A percentile compares a stretch with the other conserved stretches of the same genome.
Evolutionary conservation across 1,139 yeast genomes (phyloP).

Genomic region (Pichia norvegensis): DNA sequence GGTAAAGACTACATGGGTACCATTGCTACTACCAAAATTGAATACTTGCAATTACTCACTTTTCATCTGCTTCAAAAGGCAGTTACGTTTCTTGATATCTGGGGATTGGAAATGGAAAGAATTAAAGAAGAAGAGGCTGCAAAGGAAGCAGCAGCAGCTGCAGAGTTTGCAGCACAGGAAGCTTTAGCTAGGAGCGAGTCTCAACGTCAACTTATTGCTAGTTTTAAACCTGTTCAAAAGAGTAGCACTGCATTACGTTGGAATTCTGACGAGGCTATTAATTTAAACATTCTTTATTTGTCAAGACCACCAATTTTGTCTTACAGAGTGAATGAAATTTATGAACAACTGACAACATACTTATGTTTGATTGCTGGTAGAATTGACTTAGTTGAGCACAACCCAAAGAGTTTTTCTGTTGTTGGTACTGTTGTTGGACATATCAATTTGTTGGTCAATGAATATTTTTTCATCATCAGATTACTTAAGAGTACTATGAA

Average conservation of each 20-base stretch:
- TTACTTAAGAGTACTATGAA: slow-evolving; percentile 41
- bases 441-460: slow-evolving; percentile 54
- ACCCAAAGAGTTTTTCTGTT: slow-evolving; percentile 59
- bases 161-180: neutral
- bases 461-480: slow-evolving; percentile 34
- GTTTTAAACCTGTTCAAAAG: neutral
- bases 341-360: slow-evolving; percentile 60
- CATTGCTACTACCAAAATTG: slow-evolving; percentile 55
- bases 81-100: slow-evolving; percentile 60
- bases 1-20: slow-evolving; percentile 81
- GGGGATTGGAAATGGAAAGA: slow-evolving; percentile 50
- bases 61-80: slow-evolving; percentile 71
- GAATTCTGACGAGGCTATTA: slow-evolving; percentile 9
- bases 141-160: neutral
- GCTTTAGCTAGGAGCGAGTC: neutral
- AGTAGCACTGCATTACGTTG: slow-evolving; percentile 1
- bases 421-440: slow-evolving; percentile 63
- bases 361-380: slow-evolving; percentile 67
- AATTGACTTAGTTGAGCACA: slow-evolving; percentile 66
- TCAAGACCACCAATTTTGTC: slow-evolving; percentile 59
- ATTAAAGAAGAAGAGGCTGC: slow-evolving; percentile 11
- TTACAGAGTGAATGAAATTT: slow-evolving; percentile 66
- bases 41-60: slow-evolving; percentile 62
- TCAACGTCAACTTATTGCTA: neutral
- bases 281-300: slow-evolving; percentile 28